Base-by-base conservation (phyloP, 805 yeast genomes). In the Kuraishia borneana region DNA sequence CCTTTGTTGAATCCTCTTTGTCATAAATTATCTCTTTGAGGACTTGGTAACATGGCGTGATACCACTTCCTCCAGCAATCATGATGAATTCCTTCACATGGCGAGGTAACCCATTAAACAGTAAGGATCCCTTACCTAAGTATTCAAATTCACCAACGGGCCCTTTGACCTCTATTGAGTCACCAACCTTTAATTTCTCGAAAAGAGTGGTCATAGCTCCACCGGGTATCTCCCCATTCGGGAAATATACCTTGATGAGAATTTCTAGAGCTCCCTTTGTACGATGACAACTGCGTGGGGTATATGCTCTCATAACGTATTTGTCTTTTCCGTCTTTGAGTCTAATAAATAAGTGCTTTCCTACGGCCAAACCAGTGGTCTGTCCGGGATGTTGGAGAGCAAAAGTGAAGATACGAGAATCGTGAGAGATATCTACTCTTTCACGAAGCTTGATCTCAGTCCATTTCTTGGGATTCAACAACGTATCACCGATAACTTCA, bases 51-150 rank as follows among this genome's bases (percentile, higher is more conserved):
- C 66, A 65, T 16, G 76, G 76, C 21, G 76, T 68, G 46, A 70
- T 69, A 34, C 76, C 76, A 21, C 71, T 54, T 36, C 76, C 76
- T 39, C 75, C 76, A 35, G 72, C 70, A 43, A 70, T 60, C 61
- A 70, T 65, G 20, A 67, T 48, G 44, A 70, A 44, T 3, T 48
- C 40, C 12, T 45, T 40, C 21, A 43, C 42, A 10, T 37, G 33
- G 2, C 40, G 37, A 8, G 39, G 36, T 16, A 40, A 32, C 12
- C 33, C 34, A 18, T 41, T 34, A 31, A 35, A 26, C 13, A 36
- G 18, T 12, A 38, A 38, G 3, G 31, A 9, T 5, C 51, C 51
- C 21, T 35, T 18, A 3, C 40, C 40, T 9, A 22, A 27, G 30
- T 57, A 57, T 26, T 47, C 47, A 36, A 53, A 53, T 30, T 50